Percentiles rank a stretch among this genome's conserved stretches.
Evolutionary conservation across 352 stramenopile species (phyloP).

Genomic region (Phytophthora litchii): DNA sequence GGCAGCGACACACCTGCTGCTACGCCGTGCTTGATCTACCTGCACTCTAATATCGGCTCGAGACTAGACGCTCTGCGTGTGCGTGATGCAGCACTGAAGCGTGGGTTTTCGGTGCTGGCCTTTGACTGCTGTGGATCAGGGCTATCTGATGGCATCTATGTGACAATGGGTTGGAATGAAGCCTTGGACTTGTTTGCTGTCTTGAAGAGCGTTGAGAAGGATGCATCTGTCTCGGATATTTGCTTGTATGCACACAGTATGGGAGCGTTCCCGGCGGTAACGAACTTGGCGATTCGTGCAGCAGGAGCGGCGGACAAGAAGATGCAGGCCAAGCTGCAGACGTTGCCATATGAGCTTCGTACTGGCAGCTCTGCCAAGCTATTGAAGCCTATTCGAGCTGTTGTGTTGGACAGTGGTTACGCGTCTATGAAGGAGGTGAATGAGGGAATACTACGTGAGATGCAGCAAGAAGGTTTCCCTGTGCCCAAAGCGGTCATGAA

Average conservation of each 20-base stretch:
- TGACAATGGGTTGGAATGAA: slow-evolving; percentile 90
- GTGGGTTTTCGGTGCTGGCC: slow-evolving; percentile 78
- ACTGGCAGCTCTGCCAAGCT: slow-evolving; percentile 41
- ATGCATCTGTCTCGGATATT: slow-evolving; percentile 57
- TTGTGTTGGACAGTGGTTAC: slow-evolving; percentile 81
- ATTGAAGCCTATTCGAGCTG: slow-evolving; percentile 67
- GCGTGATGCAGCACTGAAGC: slow-evolving; percentile 60
- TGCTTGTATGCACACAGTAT: slow-evolving; percentile 87
- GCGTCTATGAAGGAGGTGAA: slow-evolving; percentile 71
- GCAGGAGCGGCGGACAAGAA: slow-evolving; percentile 51
- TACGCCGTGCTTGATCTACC: slow-evolving; percentile 72
- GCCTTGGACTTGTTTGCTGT: slow-evolving; percentile 73
- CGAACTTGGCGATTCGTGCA: slow-evolving; percentile 73
- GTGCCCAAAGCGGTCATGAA: slow-evolving; percentile 77
- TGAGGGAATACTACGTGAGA: slow-evolving; percentile 60
- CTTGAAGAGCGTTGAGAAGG: slow-evolving; percentile 59
- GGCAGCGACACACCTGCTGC: slow-evolving; percentile 14
- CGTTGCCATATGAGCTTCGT: slow-evolving; percentile 59
- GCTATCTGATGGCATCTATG: slow-evolving; percentile 78
- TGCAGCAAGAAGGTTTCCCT: slow-evolving; percentile 77
- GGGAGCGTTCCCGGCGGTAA: slow-evolving; percentile 78
- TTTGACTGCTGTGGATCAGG: slow-evolving; percentile 88
- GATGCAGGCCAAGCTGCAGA: slow-evolving; percentile 57
- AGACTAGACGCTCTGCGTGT: slow-evolving; percentile 72
- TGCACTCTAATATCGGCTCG: slow-evolving; percentile 87